These are phyloP conservation scores for Truncatella angustata DNA, from an alignment of 2,329 filamentous ascomycete species.

Conservation along the genomic window DNA sequence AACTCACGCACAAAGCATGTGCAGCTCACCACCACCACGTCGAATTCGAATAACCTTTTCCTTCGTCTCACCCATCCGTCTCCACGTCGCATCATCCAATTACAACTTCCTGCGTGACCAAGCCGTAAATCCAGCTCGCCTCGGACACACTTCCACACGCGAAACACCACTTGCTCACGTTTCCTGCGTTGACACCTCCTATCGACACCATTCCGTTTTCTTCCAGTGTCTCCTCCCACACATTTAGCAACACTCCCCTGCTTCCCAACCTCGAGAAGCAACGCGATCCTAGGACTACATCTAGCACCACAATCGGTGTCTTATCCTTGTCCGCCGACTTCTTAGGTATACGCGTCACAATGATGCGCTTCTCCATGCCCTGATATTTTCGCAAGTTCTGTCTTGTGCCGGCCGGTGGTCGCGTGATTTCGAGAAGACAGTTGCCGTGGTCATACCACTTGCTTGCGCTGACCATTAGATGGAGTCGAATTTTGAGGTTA, in stretches of 20 bases:
- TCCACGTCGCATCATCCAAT: constrained; percentile 21
- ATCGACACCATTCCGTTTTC: constrained; percentile 54
- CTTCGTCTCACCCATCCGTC: not conserved
- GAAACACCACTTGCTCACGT: constrained; percentile 64
- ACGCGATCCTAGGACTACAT: constrained; percentile 80
- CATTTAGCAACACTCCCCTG: constrained; percentile 83
- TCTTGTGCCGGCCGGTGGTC: constrained; percentile 62
- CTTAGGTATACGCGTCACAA: constrained; percentile 71
- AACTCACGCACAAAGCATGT: not conserved
- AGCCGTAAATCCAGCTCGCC: constrained; percentile 54
- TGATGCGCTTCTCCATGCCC: constrained; percentile 78
- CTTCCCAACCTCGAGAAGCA: constrained; percentile 83
- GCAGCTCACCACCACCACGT: not conserved
- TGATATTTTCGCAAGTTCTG: constrained; percentile 60
- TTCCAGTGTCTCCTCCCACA: constrained; percentile 76
- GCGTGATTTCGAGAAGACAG: constrained; percentile 78
- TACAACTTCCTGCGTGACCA: constrained; percentile 57
- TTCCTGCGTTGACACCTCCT: constrained; percentile 50
- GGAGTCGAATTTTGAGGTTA: constrained; percentile 83
- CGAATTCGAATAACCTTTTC: not conserved
- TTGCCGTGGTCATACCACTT: constrained; percentile 93
- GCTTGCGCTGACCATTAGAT: constrained; percentile 69
- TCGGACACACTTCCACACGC: constrained; percentile 53
- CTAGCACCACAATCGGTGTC: constrained; percentile 49
- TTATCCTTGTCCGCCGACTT: constrained; percentile 42